These are phyloP conservation scores for Herpotrichia juniperi DNA, from an alignment of 2,329 filamentous ascomycete genomes.

Conservation along the genomic window DNA sequence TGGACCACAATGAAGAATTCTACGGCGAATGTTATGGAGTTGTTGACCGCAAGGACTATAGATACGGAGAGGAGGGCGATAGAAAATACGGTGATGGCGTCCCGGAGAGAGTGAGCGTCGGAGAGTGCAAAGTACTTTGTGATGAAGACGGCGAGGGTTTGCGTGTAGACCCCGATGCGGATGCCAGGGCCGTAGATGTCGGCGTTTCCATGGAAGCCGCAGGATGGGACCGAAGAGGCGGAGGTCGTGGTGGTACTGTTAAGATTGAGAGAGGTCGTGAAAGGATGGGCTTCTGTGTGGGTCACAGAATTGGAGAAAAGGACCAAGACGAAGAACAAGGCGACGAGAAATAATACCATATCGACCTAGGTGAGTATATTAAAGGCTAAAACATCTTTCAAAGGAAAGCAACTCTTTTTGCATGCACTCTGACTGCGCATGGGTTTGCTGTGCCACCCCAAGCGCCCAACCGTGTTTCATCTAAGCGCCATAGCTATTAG, in stretches of 20 bases:
- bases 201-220: constrained; percentile 25
- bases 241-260: background rate
- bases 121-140: constrained; percentile 31
- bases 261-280: background rate
- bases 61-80: constrained; percentile 25
- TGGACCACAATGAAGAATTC: constrained; percentile 28
- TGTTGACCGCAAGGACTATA: constrained; percentile 16
- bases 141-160: constrained; percentile 33
- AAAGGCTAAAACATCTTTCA: too few relatives aligned
- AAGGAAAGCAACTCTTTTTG: too few relatives aligned
- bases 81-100: constrained; percentile 27
- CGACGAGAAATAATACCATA: background rate
- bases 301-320: background rate
- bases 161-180: constrained; percentile 35
- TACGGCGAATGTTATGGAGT: constrained; percentile 17
- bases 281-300: background rate
- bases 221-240: constrained; percentile 2
- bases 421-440: too few relatives aligned
- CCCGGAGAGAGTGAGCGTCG: constrained; percentile 24
- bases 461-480: too few relatives aligned
- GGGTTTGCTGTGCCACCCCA: too few relatives aligned
- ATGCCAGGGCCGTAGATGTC: constrained; percentile 37
- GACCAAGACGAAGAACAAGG: background rate
- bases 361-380: too few relatives aligned
- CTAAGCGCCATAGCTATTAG: too few relatives aligned